phyloP scores from a whole-genome alignment of 148 eudicot species.

The Pouteria glomerata region DNA sequence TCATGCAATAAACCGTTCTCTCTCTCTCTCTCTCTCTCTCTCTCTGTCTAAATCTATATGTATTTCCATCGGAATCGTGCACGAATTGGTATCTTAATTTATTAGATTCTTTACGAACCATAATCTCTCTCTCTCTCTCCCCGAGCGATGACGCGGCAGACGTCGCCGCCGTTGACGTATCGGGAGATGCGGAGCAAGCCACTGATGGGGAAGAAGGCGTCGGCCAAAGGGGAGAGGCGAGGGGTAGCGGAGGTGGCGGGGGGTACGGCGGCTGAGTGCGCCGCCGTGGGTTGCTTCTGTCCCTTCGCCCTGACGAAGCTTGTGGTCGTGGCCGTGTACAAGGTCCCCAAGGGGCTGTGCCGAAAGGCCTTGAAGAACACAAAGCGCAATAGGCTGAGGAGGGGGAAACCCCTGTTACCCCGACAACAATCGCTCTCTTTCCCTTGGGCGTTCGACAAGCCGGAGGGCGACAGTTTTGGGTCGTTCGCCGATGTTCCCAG shows the following conservation, averaged over 20 bases:
- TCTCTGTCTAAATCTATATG: not conserved
- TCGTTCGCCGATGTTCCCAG: constrained; percentile 21
- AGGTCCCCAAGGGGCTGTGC: constrained; percentile 42
- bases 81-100: not conserved
- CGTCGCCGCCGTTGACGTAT: not conserved
- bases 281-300: constrained; percentile 68
- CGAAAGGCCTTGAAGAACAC: constrained; percentile 34
- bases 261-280: constrained; percentile 64
- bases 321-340: constrained; percentile 42
- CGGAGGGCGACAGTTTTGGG: constrained; percentile 4
- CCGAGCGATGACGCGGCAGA: too few species aligned
- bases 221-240: not conserved
- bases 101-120: too few species aligned
- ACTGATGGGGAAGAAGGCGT: not conserved
- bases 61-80: too few species aligned
- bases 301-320: constrained; percentile 49
- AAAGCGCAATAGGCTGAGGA: not conserved
- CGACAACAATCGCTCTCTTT: too few species aligned
- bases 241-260: constrained; percentile 66
- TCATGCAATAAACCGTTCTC: not conserved
- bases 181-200: not conserved
- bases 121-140: too few species aligned
- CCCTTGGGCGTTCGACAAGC: constrained; percentile 18
- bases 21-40: not conserved
- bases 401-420: too few species aligned